These are phyloP conservation scores for Xanthoparmelia taractica DNA, from an alignment of 495 filamentous ascomycete genomes.

Conservation along the genomic window DNA sequence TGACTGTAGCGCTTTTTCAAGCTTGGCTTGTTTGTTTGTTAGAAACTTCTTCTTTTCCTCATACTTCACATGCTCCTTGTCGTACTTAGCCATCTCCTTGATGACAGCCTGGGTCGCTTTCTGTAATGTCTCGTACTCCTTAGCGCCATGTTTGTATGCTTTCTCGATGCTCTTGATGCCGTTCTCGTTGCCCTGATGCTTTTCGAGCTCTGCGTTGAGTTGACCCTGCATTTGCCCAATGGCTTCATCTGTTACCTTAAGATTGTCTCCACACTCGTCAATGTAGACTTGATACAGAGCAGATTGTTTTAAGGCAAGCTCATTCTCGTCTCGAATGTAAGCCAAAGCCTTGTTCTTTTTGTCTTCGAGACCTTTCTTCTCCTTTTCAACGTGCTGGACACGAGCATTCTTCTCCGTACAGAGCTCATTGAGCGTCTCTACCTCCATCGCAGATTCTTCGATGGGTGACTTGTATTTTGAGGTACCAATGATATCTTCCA, in stretches of 20 bases:
- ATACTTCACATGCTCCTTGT: conserved; percentile 93
- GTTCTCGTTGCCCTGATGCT: conserved; percentile 83
- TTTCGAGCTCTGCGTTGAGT: conserved; percentile 81
- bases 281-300: conserved; percentile 87
- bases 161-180: conserved; percentile 86
- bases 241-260: conserved; percentile 82
- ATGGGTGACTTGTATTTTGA: conserved; percentile 97
- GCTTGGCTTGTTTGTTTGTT: conserved; percentile 80
- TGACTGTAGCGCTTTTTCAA: conserved; percentile 77
- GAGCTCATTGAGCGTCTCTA: conserved; percentile 86
- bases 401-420: conserved; percentile 89
- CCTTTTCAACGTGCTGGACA: conserved; percentile 96
- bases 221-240: conserved; percentile 83
- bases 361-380: conserved; percentile 82
- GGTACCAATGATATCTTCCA: conserved; percentile 97
- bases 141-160: conserved; percentile 68
- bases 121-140: conserved; percentile 76
- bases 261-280: conserved; percentile 75
- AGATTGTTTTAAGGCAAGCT: conserved; percentile 78
- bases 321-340: conserved; percentile 87
- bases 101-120: conserved; percentile 69
- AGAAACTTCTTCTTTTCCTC: conserved; percentile 97
- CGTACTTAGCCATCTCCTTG: conserved; percentile 85
- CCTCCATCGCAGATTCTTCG: conserved; percentile 81
- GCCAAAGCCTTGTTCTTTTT: conserved; percentile 92